Base-by-base conservation (phyloP, 108 stramenopile species). In the Cylindrotheca closterium region DNA sequence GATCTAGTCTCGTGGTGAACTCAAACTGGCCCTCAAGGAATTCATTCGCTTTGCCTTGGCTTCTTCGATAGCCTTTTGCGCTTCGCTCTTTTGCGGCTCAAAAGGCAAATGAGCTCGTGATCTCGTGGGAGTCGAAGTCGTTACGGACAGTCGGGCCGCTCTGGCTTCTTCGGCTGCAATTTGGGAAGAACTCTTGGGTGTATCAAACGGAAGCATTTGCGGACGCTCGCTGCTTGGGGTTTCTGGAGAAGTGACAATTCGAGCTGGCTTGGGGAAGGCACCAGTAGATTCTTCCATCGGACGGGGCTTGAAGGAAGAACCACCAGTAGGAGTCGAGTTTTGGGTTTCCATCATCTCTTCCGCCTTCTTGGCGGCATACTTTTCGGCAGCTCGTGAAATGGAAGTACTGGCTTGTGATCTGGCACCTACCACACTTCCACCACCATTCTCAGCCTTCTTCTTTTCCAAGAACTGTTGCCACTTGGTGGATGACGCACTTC, bases 341-440 rank as follows among this genome's bases (percentile, higher is more conserved):
- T 81, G 69, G 26, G 58, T 42, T 49, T 80, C 67, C 79, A 84
- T 84, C 90, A 92, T 92, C 49, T 84, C 85, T 47, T 84, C 76
- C 42, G 86, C 82, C 61, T 88, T 79, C 22, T 73, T 66, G 8
- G 78, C 68, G 8, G 87, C 85, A 55, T 79, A 82, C 31, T 67
- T 30, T 63, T 88, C 87, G 0, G 85, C 87, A 55, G 79, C 79
- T 58, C 69, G 71, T 24, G 76, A 65, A 4, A 74, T 52, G 15
- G 37, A 7, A 7, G 37, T 10, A 42, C 37, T 42, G 27, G 64
- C 67, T 45, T 60, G 46, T 30, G 65, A 46, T 47, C 37, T 28
- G 48, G 58, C 25, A 60, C 37, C 37, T 15, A 42, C 63, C 0
- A 64, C 63, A 10, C 67, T 62, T 33, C 51, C 51, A 30, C 66